Percentiles rank a stretch among this genome's conserved stretches.
These are phyloP conservation scores for Scheffersomyces titani DNA, from an alignment of 1,139 yeast species.

Conservation along the genomic window DNA sequence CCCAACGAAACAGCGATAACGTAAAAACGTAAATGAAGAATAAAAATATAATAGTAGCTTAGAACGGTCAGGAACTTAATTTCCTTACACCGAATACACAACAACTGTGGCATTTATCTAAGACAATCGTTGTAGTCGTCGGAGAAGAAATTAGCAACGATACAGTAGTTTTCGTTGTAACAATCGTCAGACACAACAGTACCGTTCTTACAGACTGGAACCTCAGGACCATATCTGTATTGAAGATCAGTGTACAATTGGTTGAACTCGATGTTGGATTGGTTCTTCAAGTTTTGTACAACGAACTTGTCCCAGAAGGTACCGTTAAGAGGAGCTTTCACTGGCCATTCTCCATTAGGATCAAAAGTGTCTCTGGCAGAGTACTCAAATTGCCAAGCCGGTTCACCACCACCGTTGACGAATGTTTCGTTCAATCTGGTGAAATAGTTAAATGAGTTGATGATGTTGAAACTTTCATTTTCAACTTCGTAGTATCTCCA, in stretches of 20 bases:
- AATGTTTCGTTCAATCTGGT: constrained; percentile 55
- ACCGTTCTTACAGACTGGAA: constrained; percentile 44
- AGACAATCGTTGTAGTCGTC: constrained; percentile 16
- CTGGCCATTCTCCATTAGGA: constrained; percentile 50
- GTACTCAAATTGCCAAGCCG: constrained; percentile 57
- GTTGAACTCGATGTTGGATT: constrained; percentile 39
- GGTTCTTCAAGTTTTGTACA: constrained; percentile 32
- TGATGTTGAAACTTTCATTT: constrained; percentile 57
- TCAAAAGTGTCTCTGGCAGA: constrained; percentile 55
- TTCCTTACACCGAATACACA: background rate
- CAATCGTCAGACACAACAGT: constrained; percentile 34
- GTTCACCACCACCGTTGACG: constrained; percentile 48
- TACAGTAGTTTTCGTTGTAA: constrained; percentile 45
- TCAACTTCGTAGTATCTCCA: constrained; percentile 77
- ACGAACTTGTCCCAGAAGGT: constrained; percentile 56
- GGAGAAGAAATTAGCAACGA: constrained; percentile 25
- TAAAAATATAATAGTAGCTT: background rate
- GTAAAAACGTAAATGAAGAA: background rate
- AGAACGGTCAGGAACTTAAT: background rate
- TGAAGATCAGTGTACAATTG: constrained; percentile 49
- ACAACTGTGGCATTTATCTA: constrained; percentile 1
- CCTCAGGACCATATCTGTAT: constrained; percentile 54
- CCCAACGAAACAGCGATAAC: background rate
- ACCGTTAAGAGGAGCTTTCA: constrained; percentile 53
- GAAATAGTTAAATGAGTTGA: constrained; percentile 61